These are phyloP conservation scores for Macrophomina phaseolina DNA, from an alignment of 2,329 filamentous ascomycete species.

Conservation along the genomic window DNA sequence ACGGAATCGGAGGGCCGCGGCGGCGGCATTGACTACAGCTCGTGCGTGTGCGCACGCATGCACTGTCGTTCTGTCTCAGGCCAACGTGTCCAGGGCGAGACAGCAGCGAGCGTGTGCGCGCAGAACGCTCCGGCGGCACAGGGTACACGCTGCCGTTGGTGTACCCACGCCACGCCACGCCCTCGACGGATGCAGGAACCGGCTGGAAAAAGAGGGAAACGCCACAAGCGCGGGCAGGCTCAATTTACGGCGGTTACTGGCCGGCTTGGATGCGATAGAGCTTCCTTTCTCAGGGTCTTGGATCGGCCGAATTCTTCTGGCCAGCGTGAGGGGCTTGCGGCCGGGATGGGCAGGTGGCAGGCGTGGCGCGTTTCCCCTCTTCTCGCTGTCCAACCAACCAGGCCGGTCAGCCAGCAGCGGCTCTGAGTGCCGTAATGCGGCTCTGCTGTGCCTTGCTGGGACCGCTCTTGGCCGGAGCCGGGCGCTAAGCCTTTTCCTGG, in stretches of 20 bases:
- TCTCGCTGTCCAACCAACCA: constrained; percentile 11
- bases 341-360: neutral
- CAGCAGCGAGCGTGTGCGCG: neutral
- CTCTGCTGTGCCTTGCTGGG: neutral
- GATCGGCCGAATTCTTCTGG: neutral
- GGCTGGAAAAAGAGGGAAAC: neutral
- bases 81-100: neutral
- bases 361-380: neutral
- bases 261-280: neutral
- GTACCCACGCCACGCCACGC: neutral
- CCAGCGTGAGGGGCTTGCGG: neutral
- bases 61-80: neutral
- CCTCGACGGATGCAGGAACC: neutral
- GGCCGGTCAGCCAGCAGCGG: neutral
- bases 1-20: neutral
- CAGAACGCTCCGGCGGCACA: neutral
- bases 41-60: neutral
- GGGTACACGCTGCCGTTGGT: neutral
- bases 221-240: neutral
- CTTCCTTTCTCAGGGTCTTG: neutral
- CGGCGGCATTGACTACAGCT: neutral
- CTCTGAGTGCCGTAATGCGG: constrained; percentile 17
- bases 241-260: neutral
- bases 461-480: neutral
- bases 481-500: constrained; percentile 5